Evolutionary conservation across 345 rosid species (phyloP).

Genomic region (Erysimum cheiranthoides): DNA sequence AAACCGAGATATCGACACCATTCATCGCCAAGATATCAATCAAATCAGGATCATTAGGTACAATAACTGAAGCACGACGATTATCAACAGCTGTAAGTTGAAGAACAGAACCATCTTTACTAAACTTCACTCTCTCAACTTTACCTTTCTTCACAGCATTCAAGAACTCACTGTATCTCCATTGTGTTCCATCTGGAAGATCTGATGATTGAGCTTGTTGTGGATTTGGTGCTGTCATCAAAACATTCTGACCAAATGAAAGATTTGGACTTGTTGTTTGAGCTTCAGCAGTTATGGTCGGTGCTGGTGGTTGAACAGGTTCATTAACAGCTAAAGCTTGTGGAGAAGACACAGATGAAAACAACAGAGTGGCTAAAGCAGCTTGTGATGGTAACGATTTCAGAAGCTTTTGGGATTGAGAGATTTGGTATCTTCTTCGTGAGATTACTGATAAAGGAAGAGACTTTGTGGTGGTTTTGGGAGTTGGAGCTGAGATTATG

Average conservation of each 20-base stretch:
- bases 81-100: slow-evolving; percentile 70
- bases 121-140: slow-evolving; percentile 78
- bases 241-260: slow-evolving; percentile 55
- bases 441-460: slow-evolving; percentile 35
- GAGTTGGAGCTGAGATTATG: slow-evolving; percentile 59
- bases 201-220: slow-evolving; percentile 55
- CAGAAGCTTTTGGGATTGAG: slow-evolving; percentile 39
- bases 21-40: slow-evolving; percentile 80
- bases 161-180: slow-evolving; percentile 85
- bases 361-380: slow-evolving; percentile 57
- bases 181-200: slow-evolving; percentile 72
- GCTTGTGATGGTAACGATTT: slow-evolving; percentile 51
- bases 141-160: slow-evolving; percentile 79
- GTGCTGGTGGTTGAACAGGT: slow-evolving; percentile 34
- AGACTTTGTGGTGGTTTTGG: slow-evolving; percentile 45
- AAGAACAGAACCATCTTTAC: slow-evolving; percentile 72
- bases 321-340: slow-evolving; percentile 60
- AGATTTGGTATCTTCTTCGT: slow-evolving; percentile 32
- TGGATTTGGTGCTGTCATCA: slow-evolving; percentile 64
- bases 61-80: slow-evolving; percentile 67
- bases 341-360: slow-evolving; percentile 55
- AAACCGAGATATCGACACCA: slow-evolving; percentile 77
- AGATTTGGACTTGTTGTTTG: slow-evolving; percentile 51
- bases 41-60: slow-evolving; percentile 76
- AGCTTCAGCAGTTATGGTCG: slow-evolving; percentile 46